Evolutionary conservation across 2,329 filamentous ascomycete species (phyloP).

Genomic region (Aspergillaceae sp.): DNA sequence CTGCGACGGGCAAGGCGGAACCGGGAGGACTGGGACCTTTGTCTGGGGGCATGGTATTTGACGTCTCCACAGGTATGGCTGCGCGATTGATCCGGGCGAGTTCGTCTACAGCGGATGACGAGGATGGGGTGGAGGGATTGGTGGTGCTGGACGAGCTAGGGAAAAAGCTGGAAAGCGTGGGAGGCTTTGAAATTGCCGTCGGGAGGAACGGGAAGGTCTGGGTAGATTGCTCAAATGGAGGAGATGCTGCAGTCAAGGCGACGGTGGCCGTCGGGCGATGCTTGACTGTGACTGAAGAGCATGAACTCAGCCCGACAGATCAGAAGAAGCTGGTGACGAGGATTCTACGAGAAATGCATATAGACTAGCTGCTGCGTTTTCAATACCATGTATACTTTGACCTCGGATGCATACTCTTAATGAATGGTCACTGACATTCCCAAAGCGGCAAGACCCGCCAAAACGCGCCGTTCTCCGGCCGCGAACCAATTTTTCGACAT

Average conservation of each 20-base stretch:
- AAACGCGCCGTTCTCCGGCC: background rate
- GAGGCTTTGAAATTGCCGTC: constrained; percentile 83
- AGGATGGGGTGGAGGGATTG: constrained; percentile 51
- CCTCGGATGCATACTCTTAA: background rate
- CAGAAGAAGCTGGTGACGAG: constrained; percentile 40
- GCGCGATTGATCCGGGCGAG: constrained; percentile 54
- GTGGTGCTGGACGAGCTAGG: constrained; percentile 73
- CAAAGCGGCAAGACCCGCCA: constrained; percentile 1
- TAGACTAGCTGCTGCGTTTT: constrained; percentile 4
- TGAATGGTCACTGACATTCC: background rate
- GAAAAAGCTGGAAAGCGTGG: constrained; percentile 52
- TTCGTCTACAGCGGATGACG: constrained; percentile 23
- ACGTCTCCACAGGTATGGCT: constrained; percentile 72
- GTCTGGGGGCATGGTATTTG: constrained; percentile 76
- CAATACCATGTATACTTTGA: background rate
- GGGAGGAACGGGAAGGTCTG: constrained; percentile 88
- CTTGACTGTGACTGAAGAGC: constrained; percentile 67
- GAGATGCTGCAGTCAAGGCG: constrained; percentile 47
- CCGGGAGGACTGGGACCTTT: constrained; percentile 79
- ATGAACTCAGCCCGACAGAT: constrained; percentile 34
- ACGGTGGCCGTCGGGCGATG: constrained; percentile 72
- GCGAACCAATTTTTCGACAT: constrained; percentile 1
- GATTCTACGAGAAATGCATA: constrained; percentile 35
- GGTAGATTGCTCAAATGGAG: constrained; percentile 66
- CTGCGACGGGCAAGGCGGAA: constrained; percentile 78